Percentiles rank a stretch among this genome's conserved stretches.
Conservation (phyloP, 129 eudicot genomes). For the Helianthus annuus region DNA sequence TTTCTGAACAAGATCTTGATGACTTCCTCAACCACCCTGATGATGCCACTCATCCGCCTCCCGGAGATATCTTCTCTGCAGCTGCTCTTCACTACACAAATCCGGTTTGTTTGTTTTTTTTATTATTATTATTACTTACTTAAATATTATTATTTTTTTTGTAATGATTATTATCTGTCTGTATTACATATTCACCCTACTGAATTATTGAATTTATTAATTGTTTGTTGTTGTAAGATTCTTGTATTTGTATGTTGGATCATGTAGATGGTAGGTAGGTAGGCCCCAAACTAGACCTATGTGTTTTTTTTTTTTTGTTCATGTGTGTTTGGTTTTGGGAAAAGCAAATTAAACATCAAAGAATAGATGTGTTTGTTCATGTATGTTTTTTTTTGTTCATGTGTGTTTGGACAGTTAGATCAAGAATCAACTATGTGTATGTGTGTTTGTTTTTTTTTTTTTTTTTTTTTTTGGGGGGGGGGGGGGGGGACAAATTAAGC, state of each 20-base stretch:
- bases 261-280: background rate
- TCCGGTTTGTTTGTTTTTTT: background rate
- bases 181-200: background rate
- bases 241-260: background rate
- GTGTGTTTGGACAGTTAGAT: no score
- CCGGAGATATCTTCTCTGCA: background rate
- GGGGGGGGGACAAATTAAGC: no score
- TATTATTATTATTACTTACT: no score
- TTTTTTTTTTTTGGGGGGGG: no score
- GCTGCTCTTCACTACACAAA: background rate
- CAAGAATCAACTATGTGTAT: no score
- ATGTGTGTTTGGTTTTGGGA: background rate
- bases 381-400: no score
- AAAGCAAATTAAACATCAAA: no score
- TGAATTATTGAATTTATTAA: background rate
- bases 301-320: background rate
- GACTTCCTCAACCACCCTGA: background rate
- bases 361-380: background rate
- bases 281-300: slow-evolving; percentile 22
- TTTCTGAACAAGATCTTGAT: background rate
- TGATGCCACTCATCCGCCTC: background rate
- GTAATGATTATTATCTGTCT: no score
- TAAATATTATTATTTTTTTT: no score
- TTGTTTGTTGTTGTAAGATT: background rate
- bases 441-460: no score